phyloP scores from a whole-genome alignment of 495 filamentous ascomycete species.

The Penicillium bialowiezense region DNA sequence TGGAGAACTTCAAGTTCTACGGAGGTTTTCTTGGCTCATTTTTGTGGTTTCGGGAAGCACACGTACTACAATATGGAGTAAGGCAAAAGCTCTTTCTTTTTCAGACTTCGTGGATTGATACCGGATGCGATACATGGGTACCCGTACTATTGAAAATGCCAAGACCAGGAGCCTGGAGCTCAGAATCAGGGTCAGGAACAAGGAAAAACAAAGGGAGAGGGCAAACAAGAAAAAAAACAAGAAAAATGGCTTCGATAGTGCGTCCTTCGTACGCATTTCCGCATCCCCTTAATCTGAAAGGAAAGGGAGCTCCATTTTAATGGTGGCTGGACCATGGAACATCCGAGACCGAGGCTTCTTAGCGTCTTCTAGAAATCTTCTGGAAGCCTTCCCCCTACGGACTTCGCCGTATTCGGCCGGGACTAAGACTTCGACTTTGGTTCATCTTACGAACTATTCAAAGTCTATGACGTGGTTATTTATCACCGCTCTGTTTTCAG shows the following conservation, averaged over 20 bases:
- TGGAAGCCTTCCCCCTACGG: conserved; percentile 30
- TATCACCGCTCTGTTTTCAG: conserved; percentile 9
- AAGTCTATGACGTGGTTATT: conserved; percentile 25
- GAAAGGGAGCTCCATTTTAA: neutral
- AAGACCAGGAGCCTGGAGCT: neutral
- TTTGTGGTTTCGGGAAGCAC: no score
- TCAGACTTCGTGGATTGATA: neutral
- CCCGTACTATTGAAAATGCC: neutral
- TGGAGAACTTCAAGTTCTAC: neutral
- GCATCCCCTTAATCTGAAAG: neutral
- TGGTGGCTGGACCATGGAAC: conserved; percentile 6
- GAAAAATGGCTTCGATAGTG: neutral
- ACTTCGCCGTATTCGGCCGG: conserved; percentile 10
- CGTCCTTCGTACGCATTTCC: no score
- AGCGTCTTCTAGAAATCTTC: conserved; percentile 36
- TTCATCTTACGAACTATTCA: no score
- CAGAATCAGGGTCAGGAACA: neutral
- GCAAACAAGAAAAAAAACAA: neutral
- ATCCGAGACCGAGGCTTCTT: conserved; percentile 19
- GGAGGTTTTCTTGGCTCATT: neutral
- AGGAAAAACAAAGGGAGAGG: neutral
- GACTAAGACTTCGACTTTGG: neutral
- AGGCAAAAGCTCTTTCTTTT: neutral
- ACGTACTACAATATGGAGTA: no score
- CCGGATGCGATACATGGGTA: neutral